Evolutionary conservation across 2,329 filamentous ascomycete genomes (phyloP), one percentile per base, ranked within the genome.

Genomic region (Alternaria dauci): DNA sequence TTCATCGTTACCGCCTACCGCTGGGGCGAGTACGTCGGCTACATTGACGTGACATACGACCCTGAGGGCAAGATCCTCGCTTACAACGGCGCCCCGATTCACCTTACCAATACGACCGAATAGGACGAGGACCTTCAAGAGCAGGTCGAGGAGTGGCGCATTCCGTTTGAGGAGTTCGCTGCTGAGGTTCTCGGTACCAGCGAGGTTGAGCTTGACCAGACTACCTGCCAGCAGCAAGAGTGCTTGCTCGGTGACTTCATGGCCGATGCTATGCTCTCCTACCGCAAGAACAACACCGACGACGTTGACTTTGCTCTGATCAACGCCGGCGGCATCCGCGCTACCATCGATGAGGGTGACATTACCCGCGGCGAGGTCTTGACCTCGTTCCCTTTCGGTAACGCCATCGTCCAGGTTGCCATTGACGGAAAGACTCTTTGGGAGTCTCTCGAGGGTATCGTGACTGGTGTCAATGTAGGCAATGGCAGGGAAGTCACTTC

Each of bases 21-120:
- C 63, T 90, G 88, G 88, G 88, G 88, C 52, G 87, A 90, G 77
- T 90, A 90, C 57, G 76, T 90, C 2, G 88, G 88, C 58, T 88
- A 88, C 73, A 90, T 90, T 65, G 87, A 89, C 63, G 83, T 90
- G 8, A 87, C 86, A 1, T 90, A 88, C 69, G 87, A 89, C 67
- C 65, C 80, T 4, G 78, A 85, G 2, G 88, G 88, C 72, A 87
- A 85, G 73, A 84, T 89, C 16, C 81, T 90, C 6, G 83, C 82
- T 4, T 90, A 90, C 76, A 84, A 85, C 69, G 88, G 88, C 32
- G 87, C 83, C 0, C 88, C 88, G 1, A 86, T 90, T 66, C 87
- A 89, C 69, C 77, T 90, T 55, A 87, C 85, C 75, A 89, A 90
- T 76, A 77, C 81, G 4, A 90, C 87, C 1, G 76, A 79, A 52